Evolutionary conservation across 306 rosid genomes (phyloP).

Genomic region (Vigna mungo): DNA sequence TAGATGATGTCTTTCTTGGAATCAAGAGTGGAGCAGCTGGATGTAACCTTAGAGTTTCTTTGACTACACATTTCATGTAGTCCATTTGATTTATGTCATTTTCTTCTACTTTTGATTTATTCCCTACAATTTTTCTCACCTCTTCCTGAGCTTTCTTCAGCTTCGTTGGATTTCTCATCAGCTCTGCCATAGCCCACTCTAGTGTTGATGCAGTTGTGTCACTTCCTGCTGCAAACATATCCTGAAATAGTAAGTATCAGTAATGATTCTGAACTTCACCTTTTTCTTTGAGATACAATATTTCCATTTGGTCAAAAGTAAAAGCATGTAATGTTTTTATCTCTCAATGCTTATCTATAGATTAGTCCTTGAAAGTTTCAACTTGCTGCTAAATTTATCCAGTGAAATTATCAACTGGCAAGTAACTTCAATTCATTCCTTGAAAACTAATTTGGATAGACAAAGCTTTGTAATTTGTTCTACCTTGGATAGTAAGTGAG

Average conservation of each 20-base stretch:
- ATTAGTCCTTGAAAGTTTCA: too few species aligned
- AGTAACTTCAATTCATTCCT: too few species aligned
- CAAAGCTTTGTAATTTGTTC: not conserved
- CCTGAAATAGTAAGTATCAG: not conserved
- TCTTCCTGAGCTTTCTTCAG: not conserved
- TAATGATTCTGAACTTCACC: not conserved
- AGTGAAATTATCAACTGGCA: too few species aligned
- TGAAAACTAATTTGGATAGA: not conserved
- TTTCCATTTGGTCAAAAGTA: not conserved
- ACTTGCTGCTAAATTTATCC: too few species aligned
- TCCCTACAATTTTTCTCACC: not conserved
- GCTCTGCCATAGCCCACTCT: not conserved
- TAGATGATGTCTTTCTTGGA: not conserved
- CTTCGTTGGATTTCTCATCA: constrained; percentile 3
- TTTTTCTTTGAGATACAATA: too few species aligned
- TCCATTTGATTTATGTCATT: not conserved
- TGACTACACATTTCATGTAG: constrained; percentile 2
- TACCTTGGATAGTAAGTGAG: not conserved
- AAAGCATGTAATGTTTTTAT: not conserved
- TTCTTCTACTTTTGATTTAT: constrained; percentile 18
- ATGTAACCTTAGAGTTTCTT: constrained; percentile 16
- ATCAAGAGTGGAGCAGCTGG: not conserved
- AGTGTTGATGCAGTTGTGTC: not conserved
- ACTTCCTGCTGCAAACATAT: not conserved
- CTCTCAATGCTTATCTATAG: not conserved